phyloP scores from a whole-genome alignment of 805 yeast genomes.

The Candida maris region DNA sequence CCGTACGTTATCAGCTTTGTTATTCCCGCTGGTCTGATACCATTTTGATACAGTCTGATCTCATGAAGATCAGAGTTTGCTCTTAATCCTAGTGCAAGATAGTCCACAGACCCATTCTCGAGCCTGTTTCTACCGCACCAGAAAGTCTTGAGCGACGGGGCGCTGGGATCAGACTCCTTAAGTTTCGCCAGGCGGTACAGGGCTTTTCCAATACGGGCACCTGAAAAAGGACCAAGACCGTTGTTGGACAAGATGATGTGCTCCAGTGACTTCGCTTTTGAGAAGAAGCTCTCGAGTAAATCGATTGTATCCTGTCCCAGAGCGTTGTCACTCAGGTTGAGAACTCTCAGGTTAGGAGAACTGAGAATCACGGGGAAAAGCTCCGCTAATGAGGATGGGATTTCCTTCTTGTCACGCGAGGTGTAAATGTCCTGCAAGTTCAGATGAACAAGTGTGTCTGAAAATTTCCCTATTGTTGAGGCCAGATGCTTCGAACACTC shows the following conservation, averaged over 20 bases:
- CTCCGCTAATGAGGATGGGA: slow-evolving; percentile 73
- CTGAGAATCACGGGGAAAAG: slow-evolving; percentile 70
- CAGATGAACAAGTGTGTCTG: slow-evolving; percentile 55
- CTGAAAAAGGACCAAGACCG: slow-evolving; percentile 98
- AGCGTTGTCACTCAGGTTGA: slow-evolving; percentile 92
- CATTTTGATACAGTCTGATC: slow-evolving; percentile 83
- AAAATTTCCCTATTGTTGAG: slow-evolving; percentile 41
- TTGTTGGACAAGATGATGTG: slow-evolving; percentile 89
- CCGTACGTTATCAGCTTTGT: slow-evolving; percentile 71
- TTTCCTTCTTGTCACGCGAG: slow-evolving; percentile 91
- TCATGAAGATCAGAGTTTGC: slow-evolving; percentile 66
- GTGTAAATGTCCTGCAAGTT: slow-evolving; percentile 92
- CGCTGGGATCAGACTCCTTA: slow-evolving; percentile 27
- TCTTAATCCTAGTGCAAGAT: slow-evolving; percentile 79
- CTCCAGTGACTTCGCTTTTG: slow-evolving; percentile 72
- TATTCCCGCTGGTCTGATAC: slow-evolving; percentile 93
- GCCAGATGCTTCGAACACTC: slow-evolving; percentile 79
- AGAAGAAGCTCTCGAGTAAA: slow-evolving; percentile 74
- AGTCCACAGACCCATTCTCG: slow-evolving; percentile 89
- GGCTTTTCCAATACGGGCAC: slow-evolving; percentile 88
- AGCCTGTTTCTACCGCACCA: slow-evolving; percentile 96
- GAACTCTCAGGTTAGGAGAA: slow-evolving; percentile 63
- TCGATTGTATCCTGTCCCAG: slow-evolving; percentile 94
- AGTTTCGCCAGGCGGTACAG: slow-evolving; percentile 68
- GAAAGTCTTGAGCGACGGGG: slow-evolving; percentile 68